Percentiles rank a stretch among this genome's conserved stretches.
These are phyloP conservation scores for Globisporangium orthogonon DNA, from an alignment of 352 stramenopile species.

Conservation along the genomic window DNA sequence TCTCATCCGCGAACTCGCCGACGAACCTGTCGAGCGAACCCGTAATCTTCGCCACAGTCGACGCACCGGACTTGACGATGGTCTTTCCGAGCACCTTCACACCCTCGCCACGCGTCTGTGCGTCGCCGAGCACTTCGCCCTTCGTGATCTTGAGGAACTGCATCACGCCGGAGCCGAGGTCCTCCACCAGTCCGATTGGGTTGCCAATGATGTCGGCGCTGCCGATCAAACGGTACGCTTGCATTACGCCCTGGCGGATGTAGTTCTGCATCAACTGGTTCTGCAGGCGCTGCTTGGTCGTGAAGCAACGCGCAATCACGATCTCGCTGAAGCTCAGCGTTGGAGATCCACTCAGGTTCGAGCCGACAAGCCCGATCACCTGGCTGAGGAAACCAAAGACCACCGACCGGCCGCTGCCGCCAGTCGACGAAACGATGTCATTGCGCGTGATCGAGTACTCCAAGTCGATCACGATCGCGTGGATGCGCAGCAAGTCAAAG, in stretches of 20 bases:
- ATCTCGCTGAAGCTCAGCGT: constrained; percentile 84
- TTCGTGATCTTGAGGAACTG: constrained; percentile 89
- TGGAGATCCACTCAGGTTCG: constrained; percentile 77
- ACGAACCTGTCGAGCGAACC: constrained; percentile 85
- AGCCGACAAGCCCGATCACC: constrained; percentile 75
- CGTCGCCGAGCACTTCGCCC: constrained; percentile 71
- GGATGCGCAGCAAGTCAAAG: constrained; percentile 75
- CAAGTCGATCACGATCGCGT: constrained; percentile 61
- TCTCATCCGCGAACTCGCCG: constrained; percentile 65
- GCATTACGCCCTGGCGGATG: constrained; percentile 72
- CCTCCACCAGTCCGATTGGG: constrained; percentile 81
- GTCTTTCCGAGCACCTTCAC: constrained; percentile 86
- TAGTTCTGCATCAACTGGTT: constrained; percentile 82
- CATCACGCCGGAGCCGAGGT: constrained; percentile 79
- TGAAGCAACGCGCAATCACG: constrained; percentile 78
- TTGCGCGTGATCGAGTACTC: constrained; percentile 84
- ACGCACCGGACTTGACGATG: constrained; percentile 70
- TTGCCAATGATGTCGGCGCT: constrained; percentile 86
- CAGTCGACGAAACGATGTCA: constrained; percentile 67
- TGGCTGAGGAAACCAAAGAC: constrained; percentile 78
- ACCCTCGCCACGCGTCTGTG: constrained; percentile 77
- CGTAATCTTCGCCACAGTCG: constrained; percentile 77
- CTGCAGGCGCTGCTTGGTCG: constrained; percentile 70
- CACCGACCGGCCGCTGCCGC: constrained; percentile 56
- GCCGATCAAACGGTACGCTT: constrained; percentile 78